Conservation (phyloP, 306 rosid species). For the Malus domestica region ASM211411v1 NC_041789.1:32005501-32006000, state of each 20-base stretch:
- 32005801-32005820: neutral
- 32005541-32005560: too few relatives aligned
- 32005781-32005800: conserved; percentile 12
- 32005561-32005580: too few relatives aligned
- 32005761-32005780: too few relatives aligned
- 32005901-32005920: conserved; percentile 25
- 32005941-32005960: neutral
- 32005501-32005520: neutral
- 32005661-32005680: accelerated
- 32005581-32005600: too few relatives aligned
- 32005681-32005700: too few relatives aligned
- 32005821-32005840: conserved; percentile 39
- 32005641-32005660: too few relatives aligned
- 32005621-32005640: too few relatives aligned
- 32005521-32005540: too few relatives aligned
- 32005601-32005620: too few relatives aligned
- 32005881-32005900: conserved; percentile 10
- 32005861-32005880: conserved; percentile 27
- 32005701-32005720: too few relatives aligned
- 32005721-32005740: too few relatives aligned
- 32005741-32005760: too few relatives aligned
- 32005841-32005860: conserved; percentile 29
- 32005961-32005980: neutral
- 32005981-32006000: neutral
- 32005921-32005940: conserved; percentile 8